Base-by-base conservation (phyloP, 257 asterid genomes). In the Rhazya stricta region DNA sequence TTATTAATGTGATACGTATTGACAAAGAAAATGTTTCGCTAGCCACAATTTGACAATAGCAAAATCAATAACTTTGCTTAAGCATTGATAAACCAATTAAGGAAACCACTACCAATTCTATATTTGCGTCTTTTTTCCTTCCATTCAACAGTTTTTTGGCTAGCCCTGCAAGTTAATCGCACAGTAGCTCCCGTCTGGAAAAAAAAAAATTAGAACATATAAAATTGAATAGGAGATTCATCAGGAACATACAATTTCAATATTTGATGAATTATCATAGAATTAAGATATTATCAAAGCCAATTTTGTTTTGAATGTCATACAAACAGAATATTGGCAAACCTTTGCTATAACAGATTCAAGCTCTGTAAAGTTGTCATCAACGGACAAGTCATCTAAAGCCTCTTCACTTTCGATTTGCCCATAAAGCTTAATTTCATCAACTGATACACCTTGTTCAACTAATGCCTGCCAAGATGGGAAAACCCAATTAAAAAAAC, bases 341-440 rank as follows among this genome's bases (percentile, higher is more conserved):
- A 94, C 98, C 98, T 92, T 87, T 8, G 85, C 37, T 43, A 92
- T 83, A 78, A 89, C 86, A 62, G 77, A 88, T 86, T 88, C 97
- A 54, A 94, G 97, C 84, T 88, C 96, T 37, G 89, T 63, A 83
- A 94, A 94, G 79, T 77, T 84, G 51, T 87, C 96, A 53, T 84
- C 82, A 34, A 74, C 50, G 74, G 89, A 84, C 77, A 84, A 79
- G 77, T 86, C 96, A 79, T 90, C 99, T 81, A 91, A 79, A 74
- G 85, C 84, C 77, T 85, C 92, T 11, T 85, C 73, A 79, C 83
- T 78, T 74, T 91, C 98, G 27, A 81, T 85, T 79, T 88, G 92
- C 58, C 96, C 96, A 83, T 88, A 94, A 69, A 94, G 98, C 84
- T 89, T 94, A 77, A 94, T 90, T 83, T 94, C 99, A 86, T 83